phyloP scores from a whole-genome alignment of 1,284 basidiomycete species.

The Melampsora americana region DNA sequence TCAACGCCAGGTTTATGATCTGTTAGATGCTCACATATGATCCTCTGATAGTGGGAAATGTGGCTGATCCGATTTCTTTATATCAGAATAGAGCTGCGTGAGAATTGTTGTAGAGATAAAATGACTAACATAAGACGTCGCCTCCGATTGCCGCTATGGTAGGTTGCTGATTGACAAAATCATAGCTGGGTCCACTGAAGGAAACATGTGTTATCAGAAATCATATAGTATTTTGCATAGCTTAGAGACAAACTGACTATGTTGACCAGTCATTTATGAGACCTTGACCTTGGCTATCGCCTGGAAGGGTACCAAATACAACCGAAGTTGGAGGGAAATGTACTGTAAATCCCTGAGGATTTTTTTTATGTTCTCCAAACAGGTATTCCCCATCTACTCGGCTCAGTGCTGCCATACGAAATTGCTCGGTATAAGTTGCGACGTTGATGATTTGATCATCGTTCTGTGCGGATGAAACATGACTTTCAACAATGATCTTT shows the following conservation, averaged over 20 bases:
- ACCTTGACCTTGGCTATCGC: too few species aligned
- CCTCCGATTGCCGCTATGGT: constrained; percentile 23
- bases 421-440: constrained; percentile 1
- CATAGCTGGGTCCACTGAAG: constrained; percentile 39
- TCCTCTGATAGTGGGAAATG: constrained; percentile 24
- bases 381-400: constrained; percentile 15
- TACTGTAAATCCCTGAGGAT: constrained; percentile 12
- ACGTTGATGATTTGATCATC: constrained; percentile 14
- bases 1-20: not conserved
- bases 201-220: not conserved
- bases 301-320: too few species aligned
- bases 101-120: not conserved
- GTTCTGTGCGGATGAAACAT: constrained; percentile 6
- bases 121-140: constrained; percentile 32
- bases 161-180: constrained; percentile 33
- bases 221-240: not conserved
- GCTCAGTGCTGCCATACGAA: constrained; percentile 20
- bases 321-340: constrained; percentile 16
- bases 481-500: not conserved
- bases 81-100: not conserved
- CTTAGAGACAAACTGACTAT: not conserved
- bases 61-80: constrained; percentile 14
- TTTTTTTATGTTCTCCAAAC: constrained; percentile 20
- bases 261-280: too few species aligned
- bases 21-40: constrained; percentile 21